Evolutionary conservation across 108 stramenopile species (phyloP).

Genomic region (Fistulifera pelliculosa): DNA sequence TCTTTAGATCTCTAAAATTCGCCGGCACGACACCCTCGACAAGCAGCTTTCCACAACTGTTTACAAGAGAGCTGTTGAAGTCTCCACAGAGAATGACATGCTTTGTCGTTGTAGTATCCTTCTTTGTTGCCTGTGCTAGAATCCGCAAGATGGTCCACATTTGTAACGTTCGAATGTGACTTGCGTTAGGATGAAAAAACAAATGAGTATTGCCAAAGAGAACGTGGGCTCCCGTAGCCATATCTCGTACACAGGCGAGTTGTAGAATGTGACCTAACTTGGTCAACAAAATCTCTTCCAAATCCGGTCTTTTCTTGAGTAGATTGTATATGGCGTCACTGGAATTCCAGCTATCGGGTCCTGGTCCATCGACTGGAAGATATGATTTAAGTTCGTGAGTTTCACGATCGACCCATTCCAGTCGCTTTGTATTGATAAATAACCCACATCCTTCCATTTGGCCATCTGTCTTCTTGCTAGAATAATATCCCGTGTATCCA

Average conservation of each 20-base stretch:
- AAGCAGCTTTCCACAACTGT: conserved; percentile 38
- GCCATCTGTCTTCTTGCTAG: conserved; percentile 13
- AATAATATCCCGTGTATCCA: conserved; percentile 35
- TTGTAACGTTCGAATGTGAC: conserved; percentile 59
- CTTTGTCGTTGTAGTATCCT: background rate
- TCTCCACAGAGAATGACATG: conserved; percentile 65
- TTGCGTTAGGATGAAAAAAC: conserved; percentile 63
- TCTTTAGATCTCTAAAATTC: conserved; percentile 29
- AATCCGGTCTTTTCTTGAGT: conserved; percentile 24
- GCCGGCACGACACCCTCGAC: conserved; percentile 28
- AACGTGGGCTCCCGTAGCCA: conserved; percentile 16
- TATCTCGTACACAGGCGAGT: conserved; percentile 30
- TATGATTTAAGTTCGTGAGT: conserved; percentile 8
- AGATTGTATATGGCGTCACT: conserved; percentile 27
- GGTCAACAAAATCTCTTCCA: conserved; percentile 25
- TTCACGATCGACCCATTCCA: conserved; percentile 9
- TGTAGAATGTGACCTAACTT: conserved; percentile 35
- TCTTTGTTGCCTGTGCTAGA: conserved; percentile 31
- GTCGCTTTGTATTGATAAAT: conserved; percentile 47
- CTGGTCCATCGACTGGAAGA: conserved; percentile 14
- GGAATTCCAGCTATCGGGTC: conserved; percentile 29
- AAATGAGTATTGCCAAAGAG: conserved; percentile 65
- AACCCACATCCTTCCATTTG: conserved; percentile 46
- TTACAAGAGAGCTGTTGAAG: conserved; percentile 38
- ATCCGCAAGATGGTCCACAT: conserved; percentile 31